Evolutionary conservation across 2,329 filamentous ascomycete species (phyloP).

Genomic region (Trichoderma cornu-damae): DNA sequence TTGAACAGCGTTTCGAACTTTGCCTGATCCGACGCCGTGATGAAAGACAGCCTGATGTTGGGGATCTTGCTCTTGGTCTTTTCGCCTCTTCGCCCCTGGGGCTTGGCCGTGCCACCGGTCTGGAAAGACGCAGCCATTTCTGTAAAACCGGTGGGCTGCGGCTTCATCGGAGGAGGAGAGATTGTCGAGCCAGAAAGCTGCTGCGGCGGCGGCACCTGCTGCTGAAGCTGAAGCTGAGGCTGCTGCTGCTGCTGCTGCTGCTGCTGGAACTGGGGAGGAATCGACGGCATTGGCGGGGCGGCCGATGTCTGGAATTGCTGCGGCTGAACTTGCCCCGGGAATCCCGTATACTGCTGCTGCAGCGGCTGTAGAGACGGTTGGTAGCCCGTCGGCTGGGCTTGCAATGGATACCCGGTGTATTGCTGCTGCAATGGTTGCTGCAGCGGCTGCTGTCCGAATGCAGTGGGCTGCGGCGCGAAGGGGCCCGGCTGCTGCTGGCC

Average conservation of each 20-base stretch:
- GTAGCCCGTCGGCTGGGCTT: slow-evolving; percentile 42
- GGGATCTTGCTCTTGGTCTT: slow-evolving; percentile 72
- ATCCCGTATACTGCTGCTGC: slow-evolving; percentile 66
- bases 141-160: slow-evolving; percentile 60
- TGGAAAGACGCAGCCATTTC: slow-evolving; percentile 65
- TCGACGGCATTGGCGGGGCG: slow-evolving; percentile 54
- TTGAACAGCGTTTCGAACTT: slow-evolving; percentile 99
- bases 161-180: slow-evolving; percentile 56
- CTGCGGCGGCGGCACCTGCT: slow-evolving; percentile 43
- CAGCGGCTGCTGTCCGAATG: slow-evolving; percentile 46
- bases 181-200: slow-evolving; percentile 45
- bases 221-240: slow-evolving; percentile 36
- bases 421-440: slow-evolving; percentile 49
- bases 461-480: slow-evolving; percentile 56
- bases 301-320: slow-evolving; percentile 57
- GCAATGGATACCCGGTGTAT: slow-evolving; percentile 56
- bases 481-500: slow-evolving; percentile 48
- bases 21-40: slow-evolving; percentile 87
- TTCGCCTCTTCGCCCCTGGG: slow-evolving; percentile 42
- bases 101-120: slow-evolving; percentile 41
- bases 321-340: slow-evolving; percentile 44
- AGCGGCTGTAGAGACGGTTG: slow-evolving; percentile 54
- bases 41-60: slow-evolving; percentile 90
- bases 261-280: slow-evolving; percentile 56
- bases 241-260: slow-evolving; percentile 51